Conservation (phyloP, 2,329 filamentous ascomycete genomes). For the Colletotrichum abscissum region DNA sequence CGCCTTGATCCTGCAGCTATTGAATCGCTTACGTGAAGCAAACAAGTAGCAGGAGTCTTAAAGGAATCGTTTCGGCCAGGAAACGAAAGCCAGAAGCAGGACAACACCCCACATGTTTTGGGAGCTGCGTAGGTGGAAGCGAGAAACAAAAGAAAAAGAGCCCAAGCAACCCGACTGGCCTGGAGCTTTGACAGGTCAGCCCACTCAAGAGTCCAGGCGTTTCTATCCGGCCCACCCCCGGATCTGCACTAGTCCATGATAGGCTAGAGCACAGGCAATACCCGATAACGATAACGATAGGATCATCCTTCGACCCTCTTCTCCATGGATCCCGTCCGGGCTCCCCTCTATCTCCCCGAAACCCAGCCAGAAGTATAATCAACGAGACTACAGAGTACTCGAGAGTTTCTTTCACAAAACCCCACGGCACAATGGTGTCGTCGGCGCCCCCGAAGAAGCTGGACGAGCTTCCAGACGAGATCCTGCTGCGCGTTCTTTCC, state of each 20-base stretch:
- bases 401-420: conserved; percentile 2
- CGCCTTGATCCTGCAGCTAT: too few species aligned
- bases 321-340: conserved; percentile 20
- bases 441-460: conserved; percentile 42
- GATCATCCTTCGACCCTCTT: conserved; percentile 34
- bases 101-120: not conserved
- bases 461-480: conserved; percentile 71
- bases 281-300: conserved; percentile 34
- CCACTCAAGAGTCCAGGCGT: conserved; percentile 31
- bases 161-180: conserved; percentile 7
- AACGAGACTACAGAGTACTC: not conserved
- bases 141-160: not conserved
- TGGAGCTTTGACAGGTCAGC: conserved; percentile 25
- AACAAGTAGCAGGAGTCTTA: too few species aligned
- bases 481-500: conserved; percentile 69
- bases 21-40: too few species aligned
- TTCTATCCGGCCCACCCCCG: conserved; percentile 33
- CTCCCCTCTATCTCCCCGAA: conserved; percentile 30
- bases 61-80: too few species aligned
- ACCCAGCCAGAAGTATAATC: conserved; percentile 12
- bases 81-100: too few species aligned
- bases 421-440: conserved; percentile 37
- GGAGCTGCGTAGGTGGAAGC: not conserved
- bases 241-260: conserved; percentile 28
- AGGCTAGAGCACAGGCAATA: conserved; percentile 8